Conservation (phyloP, 768 basidiomycete genomes). For the Podaxis sp. region DNA sequence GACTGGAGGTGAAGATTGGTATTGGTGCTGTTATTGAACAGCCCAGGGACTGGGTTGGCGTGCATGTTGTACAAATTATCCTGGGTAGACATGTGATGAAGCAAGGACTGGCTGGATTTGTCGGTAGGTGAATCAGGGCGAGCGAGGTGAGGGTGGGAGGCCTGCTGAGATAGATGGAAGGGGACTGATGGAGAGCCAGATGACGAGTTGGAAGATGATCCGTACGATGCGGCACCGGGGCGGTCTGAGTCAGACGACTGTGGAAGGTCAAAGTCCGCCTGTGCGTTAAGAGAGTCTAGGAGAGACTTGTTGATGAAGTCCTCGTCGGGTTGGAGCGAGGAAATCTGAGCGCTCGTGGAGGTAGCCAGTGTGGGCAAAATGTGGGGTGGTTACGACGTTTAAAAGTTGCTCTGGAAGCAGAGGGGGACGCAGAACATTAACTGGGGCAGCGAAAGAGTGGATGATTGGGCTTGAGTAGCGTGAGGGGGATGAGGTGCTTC, state of each 20-base stretch:
- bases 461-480: constrained; percentile 9
- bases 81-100: constrained; percentile 31
- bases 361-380: constrained; percentile 51
- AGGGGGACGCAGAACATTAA: constrained; percentile 31
- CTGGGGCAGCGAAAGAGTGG: constrained; percentile 20
- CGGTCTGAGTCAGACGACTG: constrained; percentile 51
- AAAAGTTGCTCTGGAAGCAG: constrained; percentile 17
- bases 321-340: constrained; percentile 55
- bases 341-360: constrained; percentile 36
- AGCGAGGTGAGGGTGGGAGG: constrained; percentile 36
- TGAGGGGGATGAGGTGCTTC: constrained; percentile 1
- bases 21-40: constrained; percentile 34
- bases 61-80: constrained; percentile 34
- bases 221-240: constrained; percentile 44
- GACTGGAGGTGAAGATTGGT: constrained; percentile 36
- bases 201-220: constrained; percentile 51
- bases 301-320: constrained; percentile 86
- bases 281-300: constrained; percentile 78
- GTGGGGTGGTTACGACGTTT: constrained; percentile 15
- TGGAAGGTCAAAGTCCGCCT: constrained; percentile 76
- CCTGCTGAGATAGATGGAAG: constrained; percentile 49
- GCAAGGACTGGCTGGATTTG: constrained; percentile 31
- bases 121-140: constrained; percentile 52
- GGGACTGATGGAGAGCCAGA: constrained; percentile 56
- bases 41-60: constrained; percentile 25